A percentile compares a stretch with the other conserved stretches of the same genome.
phyloP scores from a whole-genome alignment of 2,329 filamentous ascomycete species.

The Zymoseptoria ardabiliae region DNA sequence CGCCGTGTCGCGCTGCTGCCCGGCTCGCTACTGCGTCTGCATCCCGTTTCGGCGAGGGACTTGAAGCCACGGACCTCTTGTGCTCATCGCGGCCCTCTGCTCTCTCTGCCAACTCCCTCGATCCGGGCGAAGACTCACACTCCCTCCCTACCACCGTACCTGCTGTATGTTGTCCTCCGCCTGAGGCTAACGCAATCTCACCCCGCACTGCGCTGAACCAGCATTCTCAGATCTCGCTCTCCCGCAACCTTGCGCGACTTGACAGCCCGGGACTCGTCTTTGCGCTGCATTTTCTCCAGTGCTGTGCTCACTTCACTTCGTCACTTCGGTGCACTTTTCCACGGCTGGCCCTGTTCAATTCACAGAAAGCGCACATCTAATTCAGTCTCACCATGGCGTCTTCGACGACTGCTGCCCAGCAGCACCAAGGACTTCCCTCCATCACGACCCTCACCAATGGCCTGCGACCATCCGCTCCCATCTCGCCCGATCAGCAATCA shows the following conservation, averaged over 20 bases:
- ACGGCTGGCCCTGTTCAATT: neutral
- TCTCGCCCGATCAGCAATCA: slow-evolving; percentile 27
- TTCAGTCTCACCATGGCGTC: slow-evolving; percentile 20
- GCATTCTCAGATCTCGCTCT: neutral
- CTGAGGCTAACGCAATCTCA: neutral
- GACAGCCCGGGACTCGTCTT: neutral
- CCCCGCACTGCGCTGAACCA: neutral
- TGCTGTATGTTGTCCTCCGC: neutral
- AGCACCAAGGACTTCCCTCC: slow-evolving; percentile 27
- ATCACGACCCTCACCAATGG: slow-evolving; percentile 33
- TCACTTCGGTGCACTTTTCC: neutral
- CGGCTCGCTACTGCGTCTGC: neutral
- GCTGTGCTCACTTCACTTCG: neutral
- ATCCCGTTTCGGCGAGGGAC: neutral
- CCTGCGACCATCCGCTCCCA: slow-evolving; percentile 23
- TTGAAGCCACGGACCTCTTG: neutral
- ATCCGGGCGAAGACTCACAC: neutral
- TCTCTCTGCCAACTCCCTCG: neutral
- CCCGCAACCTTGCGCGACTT: neutral
- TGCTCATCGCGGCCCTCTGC: neutral
- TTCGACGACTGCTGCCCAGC: slow-evolving; percentile 10
- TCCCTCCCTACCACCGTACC: neutral
- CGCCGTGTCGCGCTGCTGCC: neutral
- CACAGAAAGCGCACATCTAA: neutral
- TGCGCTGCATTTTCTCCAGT: neutral